Conservation (phyloP, 2,329 filamentous ascomycete species). For the Graphilbum sp. region DNA sequence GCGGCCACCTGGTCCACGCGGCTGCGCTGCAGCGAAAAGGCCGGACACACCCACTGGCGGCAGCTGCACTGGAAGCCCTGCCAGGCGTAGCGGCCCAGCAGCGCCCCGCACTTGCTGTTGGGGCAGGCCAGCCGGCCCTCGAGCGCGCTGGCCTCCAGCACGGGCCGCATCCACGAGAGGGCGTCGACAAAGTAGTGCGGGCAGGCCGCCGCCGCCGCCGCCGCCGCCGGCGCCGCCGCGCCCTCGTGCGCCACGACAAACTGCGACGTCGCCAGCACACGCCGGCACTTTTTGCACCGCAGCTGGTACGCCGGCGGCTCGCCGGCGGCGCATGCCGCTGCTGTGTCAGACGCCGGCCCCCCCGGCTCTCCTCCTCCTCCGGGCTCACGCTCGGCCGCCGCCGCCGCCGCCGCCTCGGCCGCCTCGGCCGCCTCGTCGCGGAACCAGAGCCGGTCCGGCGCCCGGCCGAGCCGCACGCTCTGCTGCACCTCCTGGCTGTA, state of each 20-base stretch:
- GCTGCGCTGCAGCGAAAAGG: conserved; percentile 69
- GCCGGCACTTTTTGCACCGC: conserved; percentile 83
- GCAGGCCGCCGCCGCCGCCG: conserved; percentile 29
- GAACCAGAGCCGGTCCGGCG: conserved; percentile 71
- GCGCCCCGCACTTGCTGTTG: conserved; percentile 57
- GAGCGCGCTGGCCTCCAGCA: conserved; percentile 64
- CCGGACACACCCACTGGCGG: conserved; percentile 77
- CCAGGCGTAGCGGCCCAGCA: conserved; percentile 90
- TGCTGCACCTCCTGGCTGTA: conserved; percentile 39
- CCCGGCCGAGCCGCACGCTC: conserved; percentile 54
- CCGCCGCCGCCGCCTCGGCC: too few species aligned
- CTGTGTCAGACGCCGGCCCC: too few species aligned
- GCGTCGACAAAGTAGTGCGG: conserved; percentile 86
- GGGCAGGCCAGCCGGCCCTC: conserved; percentile 79
- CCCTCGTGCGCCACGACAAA: conserved; percentile 51
- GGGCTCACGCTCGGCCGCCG: too few species aligned
- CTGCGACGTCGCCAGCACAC: conserved; percentile 33
- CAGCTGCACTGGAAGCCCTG: conserved; percentile 89
- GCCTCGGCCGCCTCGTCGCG: conserved; percentile 47
- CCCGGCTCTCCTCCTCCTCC: too few species aligned
- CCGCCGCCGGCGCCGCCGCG: conserved; percentile 2
- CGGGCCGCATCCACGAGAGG: conserved; percentile 82
- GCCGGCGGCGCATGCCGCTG: too few species aligned
- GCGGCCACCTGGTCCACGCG: conserved; percentile 70
- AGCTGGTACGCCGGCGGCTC: conserved; percentile 29